Percentiles rank a stretch among this genome's conserved stretches.
Evolutionary conservation across 495 filamentous ascomycete genomes (phyloP).

Genomic region (Physcia stellaris): DNA sequence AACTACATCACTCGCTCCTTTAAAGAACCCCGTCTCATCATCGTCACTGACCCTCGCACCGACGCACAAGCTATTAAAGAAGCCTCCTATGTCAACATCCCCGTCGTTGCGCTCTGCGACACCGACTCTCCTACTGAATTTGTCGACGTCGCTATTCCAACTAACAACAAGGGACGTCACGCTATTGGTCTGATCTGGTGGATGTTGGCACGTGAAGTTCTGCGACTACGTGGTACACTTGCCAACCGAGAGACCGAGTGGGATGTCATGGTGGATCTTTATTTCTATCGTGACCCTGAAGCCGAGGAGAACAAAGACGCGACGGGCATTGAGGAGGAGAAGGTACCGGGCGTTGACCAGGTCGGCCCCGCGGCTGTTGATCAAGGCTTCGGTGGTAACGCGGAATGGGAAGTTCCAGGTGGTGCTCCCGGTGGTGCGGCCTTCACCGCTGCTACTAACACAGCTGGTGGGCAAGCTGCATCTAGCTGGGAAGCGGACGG

Average conservation of each 20-base stretch:
- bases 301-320: slow-evolving; percentile 95
- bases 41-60: slow-evolving; percentile 98
- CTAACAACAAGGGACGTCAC: slow-evolving; percentile 99
- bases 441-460: slow-evolving; percentile 46
- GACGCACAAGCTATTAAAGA: slow-evolving; percentile 99
- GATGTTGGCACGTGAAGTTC: slow-evolving; percentile 98
- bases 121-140: slow-evolving; percentile 99
- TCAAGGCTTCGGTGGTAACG: slow-evolving; percentile 51
- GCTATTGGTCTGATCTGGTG: slow-evolving; percentile 98
- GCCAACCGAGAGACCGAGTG: slow-evolving; percentile 87
- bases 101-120: slow-evolving; percentile 96
- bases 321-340: slow-evolving; percentile 38
- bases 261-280: slow-evolving; percentile 98
- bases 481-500: slow-evolving; percentile 71
- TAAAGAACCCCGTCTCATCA: slow-evolving; percentile 99
- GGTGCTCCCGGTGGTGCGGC: slow-evolving; percentile 46
- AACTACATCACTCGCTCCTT: slow-evolving; percentile 99
- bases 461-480: slow-evolving; percentile 37
- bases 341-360: slow-evolving; percentile 69
- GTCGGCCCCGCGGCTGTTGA: slow-evolving; percentile 67
- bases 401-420: slow-evolving; percentile 60
- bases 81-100: slow-evolving; percentile 99
- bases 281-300: slow-evolving; percentile 99
- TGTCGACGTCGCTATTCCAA: slow-evolving; percentile 98
- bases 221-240: slow-evolving; percentile 92